Conservation (phyloP, 768 basidiomycete genomes). For the Collybiopsis luxurians region DNA sequence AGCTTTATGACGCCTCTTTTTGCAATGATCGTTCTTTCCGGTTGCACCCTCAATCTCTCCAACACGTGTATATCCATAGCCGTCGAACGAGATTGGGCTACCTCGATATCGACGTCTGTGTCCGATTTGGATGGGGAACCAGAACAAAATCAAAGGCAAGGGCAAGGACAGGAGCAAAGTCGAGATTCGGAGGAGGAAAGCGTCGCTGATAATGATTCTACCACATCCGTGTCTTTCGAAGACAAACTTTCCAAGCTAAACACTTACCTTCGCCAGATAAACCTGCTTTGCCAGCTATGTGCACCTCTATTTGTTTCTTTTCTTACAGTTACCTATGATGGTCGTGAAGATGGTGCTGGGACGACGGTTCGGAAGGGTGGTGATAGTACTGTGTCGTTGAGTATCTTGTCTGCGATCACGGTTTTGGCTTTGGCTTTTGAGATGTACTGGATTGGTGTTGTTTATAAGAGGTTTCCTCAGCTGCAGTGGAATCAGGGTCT, state of each 20-base stretch:
- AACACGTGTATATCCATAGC: constrained; percentile 41
- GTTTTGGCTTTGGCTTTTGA: constrained; percentile 38
- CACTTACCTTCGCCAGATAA: constrained; percentile 37
- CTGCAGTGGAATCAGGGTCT: too few species aligned
- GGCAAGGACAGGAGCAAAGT: constrained; percentile 10
- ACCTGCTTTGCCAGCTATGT: constrained; percentile 47
- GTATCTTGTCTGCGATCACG: constrained; percentile 31
- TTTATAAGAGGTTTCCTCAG: constrained; percentile 34
- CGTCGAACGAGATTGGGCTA: constrained; percentile 52
- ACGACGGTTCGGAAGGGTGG: too few species aligned
- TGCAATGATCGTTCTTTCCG: constrained; percentile 27
- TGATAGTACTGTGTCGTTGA: constrained; percentile 31
- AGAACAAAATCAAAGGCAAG: too few species aligned
- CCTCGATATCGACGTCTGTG: constrained; percentile 37
- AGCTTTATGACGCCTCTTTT: constrained; percentile 25
- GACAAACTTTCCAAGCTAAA: constrained; percentile 28
- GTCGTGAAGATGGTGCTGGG: background rate
- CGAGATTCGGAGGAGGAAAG: too few species aligned
- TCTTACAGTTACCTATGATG: constrained; percentile 30
- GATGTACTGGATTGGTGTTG: constrained; percentile 37
- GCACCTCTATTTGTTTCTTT: constrained; percentile 50
- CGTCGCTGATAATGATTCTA: too few species aligned
- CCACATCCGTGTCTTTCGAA: background rate
- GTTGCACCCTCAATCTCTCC: constrained; percentile 35
- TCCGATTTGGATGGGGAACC: too few species aligned